Evolutionary conservation across 2,329 filamentous ascomycete genomes (phyloP).

Genomic region (Botrytis paeoniae): DNA sequence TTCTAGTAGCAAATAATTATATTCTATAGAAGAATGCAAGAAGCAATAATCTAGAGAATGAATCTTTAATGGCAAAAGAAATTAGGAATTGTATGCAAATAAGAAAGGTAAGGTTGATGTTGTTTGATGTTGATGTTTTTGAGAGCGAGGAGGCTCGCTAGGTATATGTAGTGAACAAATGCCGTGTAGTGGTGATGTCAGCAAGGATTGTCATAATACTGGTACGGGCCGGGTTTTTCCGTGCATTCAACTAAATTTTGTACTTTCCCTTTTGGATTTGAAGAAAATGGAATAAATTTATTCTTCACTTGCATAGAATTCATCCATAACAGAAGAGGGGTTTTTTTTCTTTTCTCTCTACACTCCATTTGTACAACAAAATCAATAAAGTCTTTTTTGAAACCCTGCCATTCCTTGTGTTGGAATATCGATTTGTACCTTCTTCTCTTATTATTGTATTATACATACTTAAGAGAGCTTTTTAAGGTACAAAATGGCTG

Average conservation of each 20-base stretch:
- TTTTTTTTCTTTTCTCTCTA: conserved; percentile 1
- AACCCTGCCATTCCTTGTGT: conserved; percentile 7
- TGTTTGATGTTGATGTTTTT: neutral
- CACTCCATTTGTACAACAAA: conserved; percentile 10
- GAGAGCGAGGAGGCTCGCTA: neutral
- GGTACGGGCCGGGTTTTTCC: conserved; percentile 13
- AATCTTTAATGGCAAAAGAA: neutral
- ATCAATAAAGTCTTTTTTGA: conserved; percentile 2
- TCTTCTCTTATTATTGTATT: conserved; percentile 17
- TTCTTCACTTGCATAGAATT: conserved; percentile 3
- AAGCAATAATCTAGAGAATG: neutral
- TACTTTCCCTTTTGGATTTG: conserved; percentile 14
- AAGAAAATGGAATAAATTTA: conserved; percentile 11
- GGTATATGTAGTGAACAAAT: neutral
- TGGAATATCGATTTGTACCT: conserved; percentile 1
- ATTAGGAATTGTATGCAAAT: conserved; percentile 6
- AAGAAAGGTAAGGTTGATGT: neutral
- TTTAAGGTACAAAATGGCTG: conserved; percentile 30
- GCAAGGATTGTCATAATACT: conserved; percentile 1
- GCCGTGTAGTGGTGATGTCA: neutral
- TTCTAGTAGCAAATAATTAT: conserved; percentile 21
- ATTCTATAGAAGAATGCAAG: neutral
- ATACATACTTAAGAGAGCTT: conserved; percentile 3
- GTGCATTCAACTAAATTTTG: conserved; percentile 7
- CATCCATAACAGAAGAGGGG: neutral